Percentiles rank a stretch among this genome's conserved stretches.
phyloP scores from a whole-genome alignment of 805 yeast genomes.

The Suhomyces canberraensis region DNA sequence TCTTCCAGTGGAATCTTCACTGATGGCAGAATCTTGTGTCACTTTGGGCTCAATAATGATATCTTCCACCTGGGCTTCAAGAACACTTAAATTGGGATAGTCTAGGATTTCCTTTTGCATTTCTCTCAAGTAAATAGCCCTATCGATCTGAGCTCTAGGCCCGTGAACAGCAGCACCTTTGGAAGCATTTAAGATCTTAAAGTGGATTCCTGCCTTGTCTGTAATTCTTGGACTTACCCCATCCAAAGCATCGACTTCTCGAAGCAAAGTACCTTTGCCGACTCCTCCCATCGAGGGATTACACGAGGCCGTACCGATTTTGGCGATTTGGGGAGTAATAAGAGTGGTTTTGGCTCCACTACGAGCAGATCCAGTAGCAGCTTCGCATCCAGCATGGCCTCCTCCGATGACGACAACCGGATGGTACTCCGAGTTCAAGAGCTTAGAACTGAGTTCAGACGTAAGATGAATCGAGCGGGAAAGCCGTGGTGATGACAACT shows the following conservation, averaged over 20 bases:
- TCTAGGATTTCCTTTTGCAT: constrained; percentile 67
- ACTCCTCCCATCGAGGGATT: constrained; percentile 98
- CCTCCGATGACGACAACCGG: constrained; percentile 93
- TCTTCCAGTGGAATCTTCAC: constrained; percentile 36
- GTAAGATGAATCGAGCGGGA: constrained; percentile 18
- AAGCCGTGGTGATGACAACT: background rate
- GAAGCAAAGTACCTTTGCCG: constrained; percentile 89
- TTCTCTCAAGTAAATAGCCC: constrained; percentile 69
- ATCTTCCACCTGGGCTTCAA: constrained; percentile 82
- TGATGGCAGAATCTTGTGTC: background rate
- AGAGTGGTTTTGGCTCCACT: constrained; percentile 68
- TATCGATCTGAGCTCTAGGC: constrained; percentile 93
- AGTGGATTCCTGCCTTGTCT: constrained; percentile 91
- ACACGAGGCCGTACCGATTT: constrained; percentile 93
- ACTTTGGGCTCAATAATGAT: constrained; percentile 54
- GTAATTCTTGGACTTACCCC: constrained; percentile 87
- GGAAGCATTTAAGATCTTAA: constrained; percentile 77
- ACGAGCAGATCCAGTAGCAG: constrained; percentile 90
- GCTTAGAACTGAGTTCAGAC: constrained; percentile 12
- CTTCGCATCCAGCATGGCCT: constrained; percentile 99
- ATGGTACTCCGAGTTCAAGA: constrained; percentile 8
- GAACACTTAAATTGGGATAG: constrained; percentile 55
- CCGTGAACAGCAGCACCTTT: constrained; percentile 99
- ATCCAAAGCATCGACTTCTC: constrained; percentile 95
- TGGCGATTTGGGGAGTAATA: constrained; percentile 69